Evolutionary conservation across 2,329 filamentous ascomycete genomes (phyloP).

Genomic region (Chrysosporium keratinophilum): DNA sequence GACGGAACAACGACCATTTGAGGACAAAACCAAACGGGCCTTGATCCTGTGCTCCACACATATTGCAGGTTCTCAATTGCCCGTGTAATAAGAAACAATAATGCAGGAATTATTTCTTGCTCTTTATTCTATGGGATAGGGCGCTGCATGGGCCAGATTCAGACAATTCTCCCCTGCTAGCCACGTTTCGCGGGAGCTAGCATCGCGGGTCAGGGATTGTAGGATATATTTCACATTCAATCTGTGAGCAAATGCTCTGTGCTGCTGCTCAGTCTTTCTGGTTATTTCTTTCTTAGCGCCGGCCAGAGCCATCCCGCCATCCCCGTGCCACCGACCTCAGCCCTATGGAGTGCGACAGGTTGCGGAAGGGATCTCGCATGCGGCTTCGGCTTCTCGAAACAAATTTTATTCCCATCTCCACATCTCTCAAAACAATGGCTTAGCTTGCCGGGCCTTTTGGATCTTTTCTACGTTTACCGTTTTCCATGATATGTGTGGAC

Average conservation of each 20-base stretch:
- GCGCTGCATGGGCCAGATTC: background rate
- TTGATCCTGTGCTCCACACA: background rate
- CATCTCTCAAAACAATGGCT: background rate
- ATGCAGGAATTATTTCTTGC: background rate
- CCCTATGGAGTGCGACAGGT: slow-evolving; percentile 7
- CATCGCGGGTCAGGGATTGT: background rate
- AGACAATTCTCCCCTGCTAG: background rate
- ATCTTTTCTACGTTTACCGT: background rate
- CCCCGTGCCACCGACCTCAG: slow-evolving; percentile 4
- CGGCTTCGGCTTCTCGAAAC: slow-evolving; percentile 12
- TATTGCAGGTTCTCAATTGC: background rate
- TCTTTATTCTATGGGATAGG: background rate
- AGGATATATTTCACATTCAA: background rate
- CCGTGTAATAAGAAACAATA: background rate
- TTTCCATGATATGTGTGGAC: background rate
- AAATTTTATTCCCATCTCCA: background rate
- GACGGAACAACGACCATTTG: too few relatives aligned
- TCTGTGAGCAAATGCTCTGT: background rate
- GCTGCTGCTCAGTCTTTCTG: background rate
- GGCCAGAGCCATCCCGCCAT: background rate
- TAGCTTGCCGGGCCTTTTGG: background rate
- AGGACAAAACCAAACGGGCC: too few relatives aligned
- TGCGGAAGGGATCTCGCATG: slow-evolving; percentile 9
- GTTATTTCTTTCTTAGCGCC: background rate
- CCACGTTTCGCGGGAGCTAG: background rate